Conservation (phyloP, 1,139 yeast genomes). For the Protomyces arabidopsidicola region DNA sequence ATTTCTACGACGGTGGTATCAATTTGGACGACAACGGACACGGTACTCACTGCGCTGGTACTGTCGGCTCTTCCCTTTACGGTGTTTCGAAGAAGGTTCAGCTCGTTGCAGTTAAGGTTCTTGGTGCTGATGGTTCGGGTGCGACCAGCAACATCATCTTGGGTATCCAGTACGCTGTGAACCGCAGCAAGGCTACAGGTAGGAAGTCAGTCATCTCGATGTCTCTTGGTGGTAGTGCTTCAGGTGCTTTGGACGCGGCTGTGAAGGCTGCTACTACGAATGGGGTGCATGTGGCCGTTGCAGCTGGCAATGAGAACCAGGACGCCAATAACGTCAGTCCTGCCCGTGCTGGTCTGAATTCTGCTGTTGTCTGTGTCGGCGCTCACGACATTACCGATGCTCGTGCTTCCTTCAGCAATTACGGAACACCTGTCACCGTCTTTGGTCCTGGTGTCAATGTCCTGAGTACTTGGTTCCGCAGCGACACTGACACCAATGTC, state of each 20-base stretch:
- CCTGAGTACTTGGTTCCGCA: slow-evolving; percentile 67
- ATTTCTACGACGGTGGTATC: slow-evolving; percentile 70
- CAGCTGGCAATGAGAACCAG: slow-evolving; percentile 63
- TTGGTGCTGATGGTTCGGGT: slow-evolving; percentile 49
- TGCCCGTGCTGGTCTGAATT: slow-evolving; percentile 66
- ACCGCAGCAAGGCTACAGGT: slow-evolving; percentile 41
- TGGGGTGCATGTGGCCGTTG: slow-evolving; percentile 59
- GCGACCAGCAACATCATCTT: slow-evolving; percentile 48
- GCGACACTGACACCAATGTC: slow-evolving; percentile 75
- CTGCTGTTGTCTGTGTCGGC: slow-evolving; percentile 64
- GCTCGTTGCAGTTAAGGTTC: slow-evolving; percentile 55
- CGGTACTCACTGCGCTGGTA: slow-evolving; percentile 59
- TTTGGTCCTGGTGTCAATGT: slow-evolving; percentile 59
- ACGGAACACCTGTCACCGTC: slow-evolving; percentile 59
- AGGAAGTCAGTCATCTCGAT: slow-evolving; percentile 50
- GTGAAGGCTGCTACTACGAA: slow-evolving; percentile 57
- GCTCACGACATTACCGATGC: slow-evolving; percentile 50
- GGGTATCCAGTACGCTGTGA: slow-evolving; percentile 45
- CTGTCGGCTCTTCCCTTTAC: slow-evolving; percentile 54
- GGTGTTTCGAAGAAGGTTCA: slow-evolving; percentile 63
- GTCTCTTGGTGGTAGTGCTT: slow-evolving; percentile 60
- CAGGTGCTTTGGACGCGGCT: slow-evolving; percentile 50
- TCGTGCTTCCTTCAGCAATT: slow-evolving; percentile 58
- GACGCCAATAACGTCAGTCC: slow-evolving; percentile 62
- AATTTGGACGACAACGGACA: slow-evolving; percentile 92